phyloP scores from a whole-genome alignment of 192 early-diverging fungal species.

The Umbelopsis vinacea region DNA sequence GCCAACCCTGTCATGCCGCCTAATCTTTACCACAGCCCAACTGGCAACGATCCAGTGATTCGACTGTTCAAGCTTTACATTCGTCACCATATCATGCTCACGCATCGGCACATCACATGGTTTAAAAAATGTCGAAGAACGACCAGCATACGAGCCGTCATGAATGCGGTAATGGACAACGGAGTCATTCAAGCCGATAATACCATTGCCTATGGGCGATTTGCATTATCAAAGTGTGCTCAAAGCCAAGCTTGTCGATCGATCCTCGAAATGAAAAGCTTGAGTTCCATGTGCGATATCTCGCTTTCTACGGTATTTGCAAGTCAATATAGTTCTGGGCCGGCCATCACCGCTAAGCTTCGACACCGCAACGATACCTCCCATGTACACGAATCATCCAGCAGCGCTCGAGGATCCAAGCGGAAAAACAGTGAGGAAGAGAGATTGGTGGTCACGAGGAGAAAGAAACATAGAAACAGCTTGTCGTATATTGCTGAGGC shows the following conservation, averaged over 20 bases:
- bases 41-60: slow-evolving; percentile 8
- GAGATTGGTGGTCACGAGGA: not conserved
- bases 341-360: slow-evolving; percentile 11
- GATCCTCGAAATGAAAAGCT: not conserved
- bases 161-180: slow-evolving; percentile 19
- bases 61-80: slow-evolving; percentile 17
- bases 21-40: not conserved
- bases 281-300: not conserved
- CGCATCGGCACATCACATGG: slow-evolving; percentile 19
- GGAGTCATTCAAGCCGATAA: slow-evolving; percentile 6
- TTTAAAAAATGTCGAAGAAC: slow-evolving; percentile 14
- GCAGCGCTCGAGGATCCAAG: not conserved
- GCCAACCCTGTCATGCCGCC: slow-evolving; percentile 13
- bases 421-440: not conserved
- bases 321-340: not conserved
- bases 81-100: slow-evolving; percentile 4
- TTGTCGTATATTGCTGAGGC: not conserved
- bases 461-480: not conserved
- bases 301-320: not conserved
- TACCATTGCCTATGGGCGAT: slow-evolving; percentile 10
- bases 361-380: slow-evolving; percentile 7
- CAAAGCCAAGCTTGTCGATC: slow-evolving; percentile 15
- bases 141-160: not conserved
- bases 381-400: not conserved
- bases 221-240: slow-evolving; percentile 12